Evolutionary conservation across 768 basidiomycete genomes (phyloP).

Genomic region (Amanita fuliginea): DNA sequence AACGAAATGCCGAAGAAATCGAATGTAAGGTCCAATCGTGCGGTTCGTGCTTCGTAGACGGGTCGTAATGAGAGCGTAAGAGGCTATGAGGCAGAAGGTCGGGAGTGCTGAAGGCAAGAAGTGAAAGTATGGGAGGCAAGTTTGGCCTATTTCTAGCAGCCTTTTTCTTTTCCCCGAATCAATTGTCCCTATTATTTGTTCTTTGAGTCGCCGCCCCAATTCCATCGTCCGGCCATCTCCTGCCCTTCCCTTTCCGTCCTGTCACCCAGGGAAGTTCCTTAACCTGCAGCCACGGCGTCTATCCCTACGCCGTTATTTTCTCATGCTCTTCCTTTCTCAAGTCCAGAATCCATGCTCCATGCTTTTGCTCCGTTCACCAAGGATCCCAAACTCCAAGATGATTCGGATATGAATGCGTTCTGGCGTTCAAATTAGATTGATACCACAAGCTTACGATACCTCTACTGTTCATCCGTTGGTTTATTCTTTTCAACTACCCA

Average conservation of each 20-base stretch:
- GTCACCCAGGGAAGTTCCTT: background rate
- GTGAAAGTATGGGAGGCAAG: slow-evolving; percentile 3
- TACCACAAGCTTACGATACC: background rate
- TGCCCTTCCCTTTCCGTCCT: slow-evolving; percentile 4
- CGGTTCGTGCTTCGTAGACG: slow-evolving; percentile 20
- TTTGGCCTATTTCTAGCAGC: slow-evolving; percentile 11
- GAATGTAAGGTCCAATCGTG: slow-evolving; percentile 7
- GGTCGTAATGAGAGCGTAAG: slow-evolving; percentile 6
- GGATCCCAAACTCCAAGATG: background rate
- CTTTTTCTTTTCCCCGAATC: slow-evolving; percentile 10
- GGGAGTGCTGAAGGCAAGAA: background rate
- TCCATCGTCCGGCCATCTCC: slow-evolving; percentile 7
- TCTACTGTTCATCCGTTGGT: too few relatives aligned
- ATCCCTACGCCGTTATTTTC: background rate
- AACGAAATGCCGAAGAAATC: slow-evolving; percentile 15
- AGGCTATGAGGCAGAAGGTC: slow-evolving; percentile 2
- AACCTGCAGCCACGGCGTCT: background rate
- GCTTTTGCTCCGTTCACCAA: background rate
- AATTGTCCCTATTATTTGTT: slow-evolving; percentile 3
- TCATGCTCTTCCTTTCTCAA: background rate
- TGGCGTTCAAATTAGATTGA: too few relatives aligned
- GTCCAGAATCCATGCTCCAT: background rate
- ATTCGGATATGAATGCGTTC: background rate
- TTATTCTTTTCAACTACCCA: background rate
- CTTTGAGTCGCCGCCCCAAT: slow-evolving; percentile 3